Percentiles rank a stretch among this genome's conserved stretches.
Evolutionary conservation across 306 rosid species (phyloP).

Genomic region (Dryas drummondii): DNA sequence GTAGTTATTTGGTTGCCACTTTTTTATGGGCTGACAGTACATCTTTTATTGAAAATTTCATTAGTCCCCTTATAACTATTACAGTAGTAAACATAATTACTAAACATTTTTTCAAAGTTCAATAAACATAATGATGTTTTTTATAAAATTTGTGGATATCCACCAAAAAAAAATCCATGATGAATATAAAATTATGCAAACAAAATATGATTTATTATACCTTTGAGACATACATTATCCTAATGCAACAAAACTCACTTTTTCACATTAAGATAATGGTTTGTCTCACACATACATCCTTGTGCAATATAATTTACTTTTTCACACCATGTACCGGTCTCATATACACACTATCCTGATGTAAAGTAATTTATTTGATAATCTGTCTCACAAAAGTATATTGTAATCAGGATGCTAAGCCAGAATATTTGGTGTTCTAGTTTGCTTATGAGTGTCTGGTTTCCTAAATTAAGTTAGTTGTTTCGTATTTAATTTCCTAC

Average conservation of each 20-base stretch:
- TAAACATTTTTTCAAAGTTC: background rate
- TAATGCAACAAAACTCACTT: background rate
- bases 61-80: background rate
- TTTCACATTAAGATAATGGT: background rate
- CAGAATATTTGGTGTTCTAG: background rate
- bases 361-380: background rate
- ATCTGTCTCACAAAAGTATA: background rate
- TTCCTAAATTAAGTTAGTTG: too few species aligned
- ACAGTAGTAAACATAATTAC: background rate
- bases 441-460: too few species aligned
- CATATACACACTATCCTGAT: too few species aligned
- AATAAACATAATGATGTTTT: too few species aligned
- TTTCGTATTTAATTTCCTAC: too few species aligned
- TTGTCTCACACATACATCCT: background rate
- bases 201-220: background rate
- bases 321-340: too few species aligned
- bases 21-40: background rate
- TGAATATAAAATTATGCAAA: background rate
- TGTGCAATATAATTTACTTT: too few species aligned
- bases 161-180: too few species aligned
- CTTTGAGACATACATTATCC: background rate
- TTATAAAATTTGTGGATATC: too few species aligned
- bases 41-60: background rate
- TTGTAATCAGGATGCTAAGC: background rate
- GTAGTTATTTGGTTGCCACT: background rate